Base-by-base conservation (phyloP, 257 asterid genomes). In the Agastache rugosa region DNA sequence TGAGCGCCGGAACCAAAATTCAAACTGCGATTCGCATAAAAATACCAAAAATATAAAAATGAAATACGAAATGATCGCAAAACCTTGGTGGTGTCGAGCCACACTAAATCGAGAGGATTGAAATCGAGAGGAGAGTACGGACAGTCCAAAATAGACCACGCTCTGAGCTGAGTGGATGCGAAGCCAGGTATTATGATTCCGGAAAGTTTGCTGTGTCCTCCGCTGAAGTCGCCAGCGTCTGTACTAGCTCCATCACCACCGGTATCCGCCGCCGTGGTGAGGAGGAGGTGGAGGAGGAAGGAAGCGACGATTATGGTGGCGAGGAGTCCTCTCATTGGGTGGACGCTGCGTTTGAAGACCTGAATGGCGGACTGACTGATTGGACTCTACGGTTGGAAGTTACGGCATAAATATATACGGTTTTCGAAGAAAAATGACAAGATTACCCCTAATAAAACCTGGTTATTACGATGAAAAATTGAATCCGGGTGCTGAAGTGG, bases 91-190 rank as follows among this genome's bases (percentile, higher is more conserved):
- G 89, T 72, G 83, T 94, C 99, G 71, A 94, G 99, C 99, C 99
- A 94, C 79, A 94, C 99, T 74, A 94, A 90, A 83, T 94, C 99
- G 84, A 94, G 97, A 39, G 99, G 97, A 58, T 92, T 90, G 85
- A 90, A 94, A 87, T 92, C 97, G 74, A 92, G 97, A 74, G 98
- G 97, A 72, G 98, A 90, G 83, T 89, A 94, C 39, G 99, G 99
- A 71, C 98, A 94, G 85, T 94, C 99, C 51, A 94, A 68, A 67
- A 94, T 94, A 44, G 99, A 94, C 99, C 99, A 94, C 16, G 98
- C 99, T 79, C 99, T 82, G 0, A 94, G 93, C 60, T 92, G 98
- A 53, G 99, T 90, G 44, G 99, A 94, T 15, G 99, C 99, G 86
- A 94, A 94, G 67, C 99, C 99, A 7, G 99, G 99, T 79, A 94